Evolutionary conservation across 2,329 filamentous ascomycete species (phyloP), one percentile per base, ranked within the genome.

Genomic region (Canariomyces notabilis): DNA sequence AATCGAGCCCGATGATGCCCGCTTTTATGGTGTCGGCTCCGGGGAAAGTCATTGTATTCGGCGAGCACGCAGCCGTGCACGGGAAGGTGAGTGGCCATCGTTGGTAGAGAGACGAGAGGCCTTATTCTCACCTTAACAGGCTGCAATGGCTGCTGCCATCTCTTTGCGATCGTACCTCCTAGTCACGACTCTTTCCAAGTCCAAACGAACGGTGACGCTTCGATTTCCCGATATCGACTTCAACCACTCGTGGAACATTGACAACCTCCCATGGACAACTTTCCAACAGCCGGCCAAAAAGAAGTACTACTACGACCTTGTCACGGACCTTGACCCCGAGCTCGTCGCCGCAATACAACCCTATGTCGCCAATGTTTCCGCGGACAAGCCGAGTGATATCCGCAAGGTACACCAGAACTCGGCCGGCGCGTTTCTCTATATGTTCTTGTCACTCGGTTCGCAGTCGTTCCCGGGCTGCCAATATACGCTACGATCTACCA

Each of bases 1-100:
- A 73, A 51, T 83, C 80, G 9, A 79, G 70, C 46, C 80, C 80
- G 3, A 80, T 84, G 80, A 80, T 93, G 69, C 90, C 91, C 35
- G 74, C 90, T 51, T 98, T 98, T 65, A 95, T 98, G 87, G 90
- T 97, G 47, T 97, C 93, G 14, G 91, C 94, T 2, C 93, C 93
- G 0, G 94, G 91, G 54, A 98, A 98, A 67, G 93, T 96, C 62
- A 98, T 98, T 65, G 88, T 97, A 43, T 97, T 91, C 69, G 93
- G 93, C 56, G 93, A 98, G 67, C 93, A 98, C 71, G 87, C 93
- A 2, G 93, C 97, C n/a, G 93, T 98, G 16, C 82, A 98, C 63
- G 90, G 90, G 62, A 97, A 96, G 79, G 86, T 87, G 70, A 46
- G 69, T 58, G 49, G 31, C 31, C 36, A n/a, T 9, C 23, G 2